Conservation (phyloP, 257 asterid species). For the Buddleja alternifolia region DNA sequence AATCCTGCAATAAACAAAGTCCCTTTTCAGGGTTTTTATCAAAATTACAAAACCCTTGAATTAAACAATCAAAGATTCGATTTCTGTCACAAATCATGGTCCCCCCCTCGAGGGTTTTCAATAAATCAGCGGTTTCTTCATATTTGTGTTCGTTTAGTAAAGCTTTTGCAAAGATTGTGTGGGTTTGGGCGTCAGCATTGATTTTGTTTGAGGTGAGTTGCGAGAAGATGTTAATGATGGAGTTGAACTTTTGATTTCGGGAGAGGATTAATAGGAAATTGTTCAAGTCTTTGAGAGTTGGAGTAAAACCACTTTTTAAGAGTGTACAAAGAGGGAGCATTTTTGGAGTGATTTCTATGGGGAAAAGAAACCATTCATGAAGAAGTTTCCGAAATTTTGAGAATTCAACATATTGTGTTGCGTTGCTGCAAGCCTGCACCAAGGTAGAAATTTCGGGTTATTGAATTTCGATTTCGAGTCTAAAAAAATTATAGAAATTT, state of each 20-base stretch:
- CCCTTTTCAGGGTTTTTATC: conserved; percentile 63
- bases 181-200: conserved; percentile 44
- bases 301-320: conserved; percentile 62
- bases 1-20: conserved; percentile 45
- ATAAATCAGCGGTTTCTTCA: conserved; percentile 57
- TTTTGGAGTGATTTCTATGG: conserved; percentile 23
- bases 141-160: conserved; percentile 48
- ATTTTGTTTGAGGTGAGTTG: conserved; percentile 60
- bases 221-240: conserved; percentile 48
- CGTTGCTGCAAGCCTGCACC: background rate
- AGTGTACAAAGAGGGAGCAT: conserved; percentile 50
- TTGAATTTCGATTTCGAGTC: too few relatives aligned
- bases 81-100: conserved; percentile 35
- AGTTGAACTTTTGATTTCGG: conserved; percentile 45
- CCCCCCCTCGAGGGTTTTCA: conserved; percentile 41
- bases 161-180: conserved; percentile 48
- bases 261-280: conserved; percentile 53
- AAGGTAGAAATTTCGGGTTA: too few relatives aligned
- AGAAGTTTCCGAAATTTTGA: background rate
- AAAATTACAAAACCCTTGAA: conserved; percentile 57
- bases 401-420: background rate
- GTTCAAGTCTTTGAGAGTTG: conserved; percentile 63
- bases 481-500: too few relatives aligned
- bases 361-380: conserved; percentile 5
- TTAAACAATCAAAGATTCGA: conserved; percentile 54